Evolutionary conservation across 768 basidiomycete genomes (phyloP).

Genomic region (Xerocomellus dryophilus): DNA sequence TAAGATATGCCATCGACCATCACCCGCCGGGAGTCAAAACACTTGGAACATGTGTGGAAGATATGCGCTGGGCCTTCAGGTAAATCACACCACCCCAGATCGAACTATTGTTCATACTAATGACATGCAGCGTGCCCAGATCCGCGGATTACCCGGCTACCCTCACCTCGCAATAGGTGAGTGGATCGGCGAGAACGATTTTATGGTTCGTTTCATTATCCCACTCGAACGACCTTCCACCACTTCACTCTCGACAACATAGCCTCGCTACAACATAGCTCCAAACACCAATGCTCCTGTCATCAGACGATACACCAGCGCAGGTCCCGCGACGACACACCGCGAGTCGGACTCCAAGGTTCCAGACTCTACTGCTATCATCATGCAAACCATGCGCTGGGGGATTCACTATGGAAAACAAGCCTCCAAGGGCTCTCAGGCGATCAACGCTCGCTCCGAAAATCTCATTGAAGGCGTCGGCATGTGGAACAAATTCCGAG

Average conservation of each 20-base stretch:
- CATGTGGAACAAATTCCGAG: slow-evolving; percentile 84
- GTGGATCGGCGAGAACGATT: slow-evolving; percentile 60
- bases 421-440: slow-evolving; percentile 53
- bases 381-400: slow-evolving; percentile 88
- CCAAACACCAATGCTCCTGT: slow-evolving; percentile 79
- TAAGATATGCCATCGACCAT: too few relatives aligned
- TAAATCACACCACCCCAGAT: slow-evolving; percentile 15
- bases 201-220: slow-evolving; percentile 38
- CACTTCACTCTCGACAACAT: not conserved
- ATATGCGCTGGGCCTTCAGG: slow-evolving; percentile 52
- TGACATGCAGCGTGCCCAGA: slow-evolving; percentile 25
- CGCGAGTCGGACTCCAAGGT: not conserved
- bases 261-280: slow-evolving; percentile 76
- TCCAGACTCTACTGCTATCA: slow-evolving; percentile 31
- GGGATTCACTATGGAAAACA: slow-evolving; percentile 76
- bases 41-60: slow-evolving; percentile 65
- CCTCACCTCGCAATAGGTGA: slow-evolving; percentile 44
- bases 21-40: too few relatives aligned
- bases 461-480: slow-evolving; percentile 70
- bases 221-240: not conserved
- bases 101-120: not conserved
- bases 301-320: slow-evolving; percentile 47
- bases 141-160: slow-evolving; percentile 40
- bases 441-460: slow-evolving; percentile 89
- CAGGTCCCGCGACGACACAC: not conserved